Conservation (phyloP, 2,329 filamentous ascomycete species). For the Hyphodiscus sp. region DNA sequence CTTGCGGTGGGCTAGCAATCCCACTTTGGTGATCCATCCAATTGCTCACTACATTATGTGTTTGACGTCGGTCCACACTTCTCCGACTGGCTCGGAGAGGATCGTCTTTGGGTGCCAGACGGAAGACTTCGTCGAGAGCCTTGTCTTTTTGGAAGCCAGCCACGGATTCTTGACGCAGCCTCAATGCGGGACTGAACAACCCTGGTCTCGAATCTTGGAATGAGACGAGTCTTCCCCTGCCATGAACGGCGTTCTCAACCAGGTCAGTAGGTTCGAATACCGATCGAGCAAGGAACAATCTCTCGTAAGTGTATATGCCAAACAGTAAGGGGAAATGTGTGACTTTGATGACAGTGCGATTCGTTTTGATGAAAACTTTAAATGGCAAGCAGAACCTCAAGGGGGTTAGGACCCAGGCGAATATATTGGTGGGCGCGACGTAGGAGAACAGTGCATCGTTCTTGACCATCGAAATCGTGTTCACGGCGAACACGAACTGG, state of each 20-base stretch:
- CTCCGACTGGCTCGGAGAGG: constrained; percentile 53
- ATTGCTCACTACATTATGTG: constrained; percentile 73
- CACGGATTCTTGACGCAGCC: constrained; percentile 78
- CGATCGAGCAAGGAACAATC: constrained; percentile 64
- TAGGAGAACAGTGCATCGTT: constrained; percentile 96
- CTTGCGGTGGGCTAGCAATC: constrained; percentile 48
- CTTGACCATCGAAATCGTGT: constrained; percentile 96
- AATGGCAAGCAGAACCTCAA: constrained; percentile 75
- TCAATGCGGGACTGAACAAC: constrained; percentile 66
- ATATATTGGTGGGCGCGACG: constrained; percentile 81
- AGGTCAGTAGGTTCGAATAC: constrained; percentile 81
- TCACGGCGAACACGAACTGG: constrained; percentile 88
- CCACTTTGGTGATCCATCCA: constrained; percentile 77
- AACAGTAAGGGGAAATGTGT: constrained; percentile 87
- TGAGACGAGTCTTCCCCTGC: constrained; percentile 45
- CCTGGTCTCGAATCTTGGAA: constrained; percentile 48
- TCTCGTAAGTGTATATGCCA: constrained; percentile 82
- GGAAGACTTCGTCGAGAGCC: constrained; percentile 86
- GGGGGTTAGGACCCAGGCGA: constrained; percentile 84
- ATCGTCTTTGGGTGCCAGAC: constrained; percentile 57
- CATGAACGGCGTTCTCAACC: constrained; percentile 61
- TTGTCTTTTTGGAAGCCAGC: constrained; percentile 84
- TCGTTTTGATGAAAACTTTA: constrained; percentile 73
- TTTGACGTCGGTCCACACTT: constrained; percentile 62
- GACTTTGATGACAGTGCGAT: constrained; percentile 83